Conservation (phyloP, 257 asterid species). For the Capsicum baccatum region DNA sequence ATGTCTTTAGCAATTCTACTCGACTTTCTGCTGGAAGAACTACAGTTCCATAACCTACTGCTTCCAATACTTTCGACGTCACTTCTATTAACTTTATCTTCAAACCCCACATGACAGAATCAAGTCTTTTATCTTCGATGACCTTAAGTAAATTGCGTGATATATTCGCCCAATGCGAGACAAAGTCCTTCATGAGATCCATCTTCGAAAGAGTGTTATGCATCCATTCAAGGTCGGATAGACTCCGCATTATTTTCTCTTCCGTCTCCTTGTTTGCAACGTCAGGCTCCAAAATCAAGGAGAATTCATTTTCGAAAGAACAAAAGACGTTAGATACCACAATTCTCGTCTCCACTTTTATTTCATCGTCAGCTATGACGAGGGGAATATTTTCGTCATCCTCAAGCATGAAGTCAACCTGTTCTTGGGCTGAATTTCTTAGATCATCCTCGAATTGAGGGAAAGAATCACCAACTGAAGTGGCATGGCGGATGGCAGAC, state of each 20-base stretch:
- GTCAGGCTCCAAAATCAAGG: constrained; percentile 44
- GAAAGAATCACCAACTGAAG: constrained; percentile 46
- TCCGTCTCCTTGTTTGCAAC: constrained; percentile 30
- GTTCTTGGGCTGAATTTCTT: constrained; percentile 77
- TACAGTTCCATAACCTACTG: constrained; percentile 78
- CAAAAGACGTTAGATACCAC: constrained; percentile 59
- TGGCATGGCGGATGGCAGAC: constrained; percentile 74
- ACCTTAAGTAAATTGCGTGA: constrained; percentile 47
- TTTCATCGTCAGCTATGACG: constrained; percentile 59
- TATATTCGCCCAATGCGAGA: constrained; percentile 57
- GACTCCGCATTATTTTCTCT: constrained; percentile 40
- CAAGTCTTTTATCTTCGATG: constrained; percentile 50
- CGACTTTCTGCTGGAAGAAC: constrained; percentile 67
- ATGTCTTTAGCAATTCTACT: constrained; percentile 55
- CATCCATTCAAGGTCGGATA: constrained; percentile 78
- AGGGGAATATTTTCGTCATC: constrained; percentile 60
- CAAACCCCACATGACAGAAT: constrained; percentile 54
- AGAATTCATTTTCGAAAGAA: constrained; percentile 50
- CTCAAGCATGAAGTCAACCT: constrained; percentile 79
- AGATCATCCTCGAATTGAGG: constrained; percentile 71
- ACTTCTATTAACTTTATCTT: constrained; percentile 64
- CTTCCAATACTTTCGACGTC: constrained; percentile 73
- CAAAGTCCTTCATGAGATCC: constrained; percentile 72
- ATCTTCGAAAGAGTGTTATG: constrained; percentile 62
- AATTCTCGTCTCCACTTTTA: constrained; percentile 53